These are phyloP conservation scores for Hura crepitans DNA, from an alignment of 441 rosid species.

Conservation along the genomic window DNA sequence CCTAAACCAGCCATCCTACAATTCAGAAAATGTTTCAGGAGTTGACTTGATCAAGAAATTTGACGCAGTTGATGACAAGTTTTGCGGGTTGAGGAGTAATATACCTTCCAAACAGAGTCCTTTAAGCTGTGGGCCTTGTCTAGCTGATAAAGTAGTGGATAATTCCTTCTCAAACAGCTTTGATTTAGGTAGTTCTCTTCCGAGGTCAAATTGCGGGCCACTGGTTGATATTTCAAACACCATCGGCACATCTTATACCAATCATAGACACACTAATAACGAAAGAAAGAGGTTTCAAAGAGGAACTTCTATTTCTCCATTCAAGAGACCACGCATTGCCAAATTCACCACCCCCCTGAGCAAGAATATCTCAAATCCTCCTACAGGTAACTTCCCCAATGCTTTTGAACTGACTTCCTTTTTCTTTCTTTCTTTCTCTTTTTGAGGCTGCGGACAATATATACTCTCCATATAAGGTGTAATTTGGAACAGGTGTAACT, in stretches of 20 bases:
- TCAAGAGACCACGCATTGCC: conserved; percentile 79
- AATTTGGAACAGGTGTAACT: conserved; percentile 51
- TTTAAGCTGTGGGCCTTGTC: conserved; percentile 23
- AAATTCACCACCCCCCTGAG: conserved; percentile 59
- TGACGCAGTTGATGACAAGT: conserved; percentile 16
- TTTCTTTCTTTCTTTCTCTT: not conserved
- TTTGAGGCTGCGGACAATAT: conserved; percentile 5
- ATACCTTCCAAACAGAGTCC: conserved; percentile 31
- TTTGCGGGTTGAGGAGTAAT: conserved; percentile 15
- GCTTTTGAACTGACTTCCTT: conserved; percentile 21
- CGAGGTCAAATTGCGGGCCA: conserved; percentile 43
- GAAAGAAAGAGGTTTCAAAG: conserved; percentile 34
- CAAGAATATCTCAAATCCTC: conserved; percentile 34
- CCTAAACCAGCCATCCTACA: conserved; percentile 31
- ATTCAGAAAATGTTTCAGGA: conserved; percentile 30
- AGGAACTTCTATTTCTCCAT: conserved; percentile 47
- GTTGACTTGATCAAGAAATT: conserved; percentile 22
- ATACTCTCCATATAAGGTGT: conserved; percentile 19
- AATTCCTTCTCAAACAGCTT: conserved; percentile 31
- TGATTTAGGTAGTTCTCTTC: conserved; percentile 30
- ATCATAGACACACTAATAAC: conserved; percentile 15
- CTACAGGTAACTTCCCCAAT: conserved; percentile 44
- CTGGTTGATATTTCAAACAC: conserved; percentile 67
- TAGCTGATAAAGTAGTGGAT: conserved; percentile 20
- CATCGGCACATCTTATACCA: conserved; percentile 23